Conservation (phyloP, 2,329 filamentous ascomycete genomes). For the Dactylonectria estremocensis region DNA sequence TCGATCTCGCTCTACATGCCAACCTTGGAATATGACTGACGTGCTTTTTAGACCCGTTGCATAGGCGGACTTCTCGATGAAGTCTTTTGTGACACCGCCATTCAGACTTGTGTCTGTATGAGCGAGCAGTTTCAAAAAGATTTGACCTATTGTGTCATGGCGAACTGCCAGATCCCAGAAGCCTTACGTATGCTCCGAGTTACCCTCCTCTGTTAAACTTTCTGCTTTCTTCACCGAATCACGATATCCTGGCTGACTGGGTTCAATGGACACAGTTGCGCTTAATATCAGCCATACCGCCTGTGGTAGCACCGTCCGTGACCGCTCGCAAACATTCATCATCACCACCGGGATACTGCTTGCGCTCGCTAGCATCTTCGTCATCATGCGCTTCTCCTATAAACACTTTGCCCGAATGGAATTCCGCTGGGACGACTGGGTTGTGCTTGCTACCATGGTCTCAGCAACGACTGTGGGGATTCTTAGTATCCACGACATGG, state of each 20-base stretch:
- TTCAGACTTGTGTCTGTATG: neutral
- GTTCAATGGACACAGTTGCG: neutral
- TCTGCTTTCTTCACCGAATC: neutral
- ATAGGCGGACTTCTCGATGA: neutral
- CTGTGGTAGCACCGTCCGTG: neutral
- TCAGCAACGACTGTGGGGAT: constrained; percentile 47
- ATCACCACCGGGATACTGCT: neutral
- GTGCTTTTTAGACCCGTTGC: neutral
- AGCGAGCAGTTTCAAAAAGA: neutral
- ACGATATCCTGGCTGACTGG: neutral
- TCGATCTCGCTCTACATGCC: neutral
- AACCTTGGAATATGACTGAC: neutral
- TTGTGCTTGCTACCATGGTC: constrained; percentile 48
- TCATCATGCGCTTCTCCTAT: constrained; percentile 3
- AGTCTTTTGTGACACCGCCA: neutral
- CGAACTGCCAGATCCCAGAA: constrained; percentile 3
- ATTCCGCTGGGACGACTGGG: constrained; percentile 55
- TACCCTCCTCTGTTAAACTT: neutral
- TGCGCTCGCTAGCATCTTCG: constrained; percentile 1
- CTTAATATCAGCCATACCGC: neutral
- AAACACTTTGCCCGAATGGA: neutral
- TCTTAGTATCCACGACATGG: constrained; percentile 48
- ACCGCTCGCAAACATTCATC: neutral
- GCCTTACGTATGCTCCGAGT: neutral
- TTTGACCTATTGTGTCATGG: neutral